phyloP scores from a whole-genome alignment of 2,329 filamentous ascomycete species.

The Fusarium sp. region DNA sequence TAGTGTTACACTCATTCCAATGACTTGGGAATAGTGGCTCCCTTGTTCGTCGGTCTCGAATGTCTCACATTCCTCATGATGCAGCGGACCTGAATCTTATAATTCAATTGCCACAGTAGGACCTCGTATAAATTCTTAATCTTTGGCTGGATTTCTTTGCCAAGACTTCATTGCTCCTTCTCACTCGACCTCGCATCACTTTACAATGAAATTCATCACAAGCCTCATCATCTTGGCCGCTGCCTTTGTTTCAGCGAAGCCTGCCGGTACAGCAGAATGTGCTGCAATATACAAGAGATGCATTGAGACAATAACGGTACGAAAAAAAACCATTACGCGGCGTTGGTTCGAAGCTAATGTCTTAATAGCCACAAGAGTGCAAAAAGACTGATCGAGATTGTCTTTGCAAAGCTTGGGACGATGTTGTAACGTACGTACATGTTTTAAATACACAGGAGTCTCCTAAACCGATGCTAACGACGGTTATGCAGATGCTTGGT shows the following conservation, averaged over 20 bases:
- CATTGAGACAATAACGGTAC: conserved; percentile 16
- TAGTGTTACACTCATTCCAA: conserved; percentile 1
- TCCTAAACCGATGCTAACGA: fast-evolving
- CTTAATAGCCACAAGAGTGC: conserved; percentile 4
- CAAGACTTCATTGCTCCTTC: not conserved
- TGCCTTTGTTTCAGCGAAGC: not conserved
- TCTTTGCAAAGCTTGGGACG: conserved; percentile 15
- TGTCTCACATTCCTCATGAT: conserved; percentile 18
- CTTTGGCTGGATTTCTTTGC: not conserved
- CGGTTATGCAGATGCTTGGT: not conserved
- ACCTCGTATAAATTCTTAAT: not conserved
- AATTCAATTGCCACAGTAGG: not conserved
- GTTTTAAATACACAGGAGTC: fast-evolving
- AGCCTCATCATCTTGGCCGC: not conserved
- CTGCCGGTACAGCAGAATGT: not conserved
- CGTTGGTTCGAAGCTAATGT: not conserved
- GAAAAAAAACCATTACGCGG: fast-evolving
- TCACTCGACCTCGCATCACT: fast-evolving
- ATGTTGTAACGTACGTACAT: not conserved
- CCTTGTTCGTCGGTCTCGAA: conserved; percentile 6
- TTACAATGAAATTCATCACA: conserved; percentile 1
- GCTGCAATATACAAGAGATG: conserved; percentile 10
- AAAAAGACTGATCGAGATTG: conserved; percentile 1
- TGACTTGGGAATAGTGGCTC: conserved; percentile 22
- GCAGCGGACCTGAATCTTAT: not conserved